phyloP scores from a whole-genome alignment of 2,329 filamentous ascomycete species.

The Beauveria medogensis region DNA sequence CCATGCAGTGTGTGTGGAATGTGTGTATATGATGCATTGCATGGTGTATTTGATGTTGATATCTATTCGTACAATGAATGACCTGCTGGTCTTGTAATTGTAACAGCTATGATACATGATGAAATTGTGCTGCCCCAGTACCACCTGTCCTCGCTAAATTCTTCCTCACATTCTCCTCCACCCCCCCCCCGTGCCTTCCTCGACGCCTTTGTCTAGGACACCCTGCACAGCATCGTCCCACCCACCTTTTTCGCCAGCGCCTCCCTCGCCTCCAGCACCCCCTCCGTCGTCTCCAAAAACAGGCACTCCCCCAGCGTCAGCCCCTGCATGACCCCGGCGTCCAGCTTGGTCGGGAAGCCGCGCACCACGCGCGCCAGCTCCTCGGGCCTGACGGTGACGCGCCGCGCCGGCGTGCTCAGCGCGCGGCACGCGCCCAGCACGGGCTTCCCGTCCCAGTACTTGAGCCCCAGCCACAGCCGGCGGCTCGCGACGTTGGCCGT shows the following conservation, averaged over 20 bases:
- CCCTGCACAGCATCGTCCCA: constrained; percentile 70
- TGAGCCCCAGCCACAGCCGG: constrained; percentile 80
- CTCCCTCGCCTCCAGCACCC: constrained; percentile 74
- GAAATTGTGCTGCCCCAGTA: neutral
- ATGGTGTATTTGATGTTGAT: neutral
- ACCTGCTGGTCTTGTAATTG: constrained; percentile 2
- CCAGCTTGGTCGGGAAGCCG: constrained; percentile 51
- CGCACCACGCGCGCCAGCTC: constrained; percentile 58
- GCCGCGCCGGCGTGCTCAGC: constrained; percentile 66
- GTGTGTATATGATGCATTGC: neutral
- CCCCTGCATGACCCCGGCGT: constrained; percentile 63
- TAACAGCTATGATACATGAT: constrained; percentile 10
- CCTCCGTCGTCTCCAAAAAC: constrained; percentile 68
- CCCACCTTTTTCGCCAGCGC: constrained; percentile 73
- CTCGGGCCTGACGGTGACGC: constrained; percentile 56
- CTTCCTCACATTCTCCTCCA: neutral
- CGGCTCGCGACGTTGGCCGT: constrained; percentile 63
- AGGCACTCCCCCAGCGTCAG: constrained; percentile 75
- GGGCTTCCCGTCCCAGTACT: constrained; percentile 79
- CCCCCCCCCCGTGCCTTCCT: neutral
- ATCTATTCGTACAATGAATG: constrained; percentile 8
- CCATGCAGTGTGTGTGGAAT: neutral
- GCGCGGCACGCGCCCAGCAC: constrained; percentile 61
- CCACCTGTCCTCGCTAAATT: neutral
- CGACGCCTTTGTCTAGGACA: constrained; percentile 31